Conservation (phyloP, 2,329 filamentous ascomycete species). For the Calonectria pauciramosa region DNA sequence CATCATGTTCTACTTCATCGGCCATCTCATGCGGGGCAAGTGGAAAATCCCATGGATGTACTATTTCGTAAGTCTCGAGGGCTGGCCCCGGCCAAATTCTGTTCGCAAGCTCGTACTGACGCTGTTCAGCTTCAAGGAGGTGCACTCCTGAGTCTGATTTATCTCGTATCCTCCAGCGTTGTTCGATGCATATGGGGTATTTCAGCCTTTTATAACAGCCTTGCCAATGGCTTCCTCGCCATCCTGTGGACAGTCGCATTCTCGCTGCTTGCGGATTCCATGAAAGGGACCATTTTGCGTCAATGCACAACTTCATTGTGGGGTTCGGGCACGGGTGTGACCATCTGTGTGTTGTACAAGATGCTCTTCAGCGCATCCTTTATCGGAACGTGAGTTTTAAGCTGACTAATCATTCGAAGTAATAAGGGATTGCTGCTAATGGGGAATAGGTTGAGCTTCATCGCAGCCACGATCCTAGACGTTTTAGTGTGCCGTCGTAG, state of each 20-base stretch:
- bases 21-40: background rate
- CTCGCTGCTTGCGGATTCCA: background rate
- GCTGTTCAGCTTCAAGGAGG: background rate
- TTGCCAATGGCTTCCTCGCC: background rate
- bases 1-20: background rate
- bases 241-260: background rate
- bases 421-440: background rate
- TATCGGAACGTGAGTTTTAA: background rate
- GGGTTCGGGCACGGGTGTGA: background rate
- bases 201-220: background rate
- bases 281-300: background rate
- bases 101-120: background rate
- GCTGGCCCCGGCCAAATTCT: too few species aligned
- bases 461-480: background rate
- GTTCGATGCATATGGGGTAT: background rate
- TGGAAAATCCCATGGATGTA: conserved; percentile 8
- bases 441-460: background rate
- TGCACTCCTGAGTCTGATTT: background rate
- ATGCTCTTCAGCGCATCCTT: background rate
- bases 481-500: background rate
- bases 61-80: background rate
- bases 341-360: background rate
- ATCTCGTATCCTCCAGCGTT: background rate
- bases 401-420: background rate
- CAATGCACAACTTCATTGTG: background rate